phyloP scores from a whole-genome alignment of 2,329 filamentous ascomycete genomes.

The Ilyonectria mors-panacis region DNA sequence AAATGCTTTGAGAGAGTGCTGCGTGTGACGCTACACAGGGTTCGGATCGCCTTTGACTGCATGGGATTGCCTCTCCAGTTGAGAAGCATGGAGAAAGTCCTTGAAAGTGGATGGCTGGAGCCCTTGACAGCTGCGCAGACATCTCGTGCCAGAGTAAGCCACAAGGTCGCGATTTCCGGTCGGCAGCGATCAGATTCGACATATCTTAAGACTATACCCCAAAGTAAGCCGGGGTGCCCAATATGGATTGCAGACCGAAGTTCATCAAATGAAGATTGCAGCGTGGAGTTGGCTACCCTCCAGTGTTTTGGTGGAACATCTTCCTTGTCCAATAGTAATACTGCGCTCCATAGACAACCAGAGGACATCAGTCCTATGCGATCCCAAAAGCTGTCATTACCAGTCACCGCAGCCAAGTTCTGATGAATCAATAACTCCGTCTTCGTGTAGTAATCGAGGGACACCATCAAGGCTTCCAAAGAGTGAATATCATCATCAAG shows the following conservation, averaged over 20 bases:
- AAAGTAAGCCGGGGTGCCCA: not conserved
- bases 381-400: not conserved
- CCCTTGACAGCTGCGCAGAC: not conserved
- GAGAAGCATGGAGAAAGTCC: not conserved
- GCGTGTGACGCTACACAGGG: not conserved
- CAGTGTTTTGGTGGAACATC: not conserved
- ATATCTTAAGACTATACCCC: not conserved
- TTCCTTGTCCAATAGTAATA: not conserved
- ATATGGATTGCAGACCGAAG: not conserved
- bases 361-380: not conserved
- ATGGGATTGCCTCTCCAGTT: not conserved
- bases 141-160: not conserved
- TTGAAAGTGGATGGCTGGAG: not conserved
- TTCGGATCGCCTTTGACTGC: not conserved
- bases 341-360: not conserved
- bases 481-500: not conserved
- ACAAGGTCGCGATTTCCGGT: not conserved
- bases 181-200: not conserved
- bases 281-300: not conserved
- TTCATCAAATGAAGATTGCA: not conserved
- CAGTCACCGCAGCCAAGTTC: not conserved
- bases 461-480: not conserved
- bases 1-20: not conserved
- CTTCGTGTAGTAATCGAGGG: not conserved
- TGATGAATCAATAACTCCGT: not conserved